Conservation (phyloP, 1,139 yeast species). For the Magnusiomyces suaveolens region DNA sequence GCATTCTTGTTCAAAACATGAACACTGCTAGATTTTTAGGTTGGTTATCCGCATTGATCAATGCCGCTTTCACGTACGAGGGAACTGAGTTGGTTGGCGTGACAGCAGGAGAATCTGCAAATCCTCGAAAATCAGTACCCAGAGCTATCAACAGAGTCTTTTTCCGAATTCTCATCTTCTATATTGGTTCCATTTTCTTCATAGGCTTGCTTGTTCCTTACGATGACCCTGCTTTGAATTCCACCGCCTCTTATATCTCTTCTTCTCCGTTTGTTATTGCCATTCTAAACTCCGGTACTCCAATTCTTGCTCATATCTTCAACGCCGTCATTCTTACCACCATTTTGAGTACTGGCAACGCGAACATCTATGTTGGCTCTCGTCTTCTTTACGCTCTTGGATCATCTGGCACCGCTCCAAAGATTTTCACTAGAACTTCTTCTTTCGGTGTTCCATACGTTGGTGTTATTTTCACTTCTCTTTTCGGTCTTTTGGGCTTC, state of each 20-base stretch:
- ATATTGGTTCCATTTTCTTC: slow-evolving; percentile 39
- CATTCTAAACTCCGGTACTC: slow-evolving; percentile 58
- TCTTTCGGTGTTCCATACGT: slow-evolving; percentile 62
- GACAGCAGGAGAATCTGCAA: slow-evolving; percentile 57
- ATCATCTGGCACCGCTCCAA: slow-evolving; percentile 57
- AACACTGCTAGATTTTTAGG: slow-evolving; percentile 41
- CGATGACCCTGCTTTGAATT: slow-evolving; percentile 37
- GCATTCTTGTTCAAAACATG: slow-evolving; percentile 41
- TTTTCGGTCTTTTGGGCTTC: slow-evolving; percentile 60
- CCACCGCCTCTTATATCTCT: slow-evolving; percentile 42
- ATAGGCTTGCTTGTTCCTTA: slow-evolving; percentile 42
- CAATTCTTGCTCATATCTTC: slow-evolving; percentile 44
- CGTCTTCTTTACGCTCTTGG: slow-evolving; percentile 62
- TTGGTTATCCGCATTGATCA: slow-evolving; percentile 42
- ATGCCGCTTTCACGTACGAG: slow-evolving; percentile 60
- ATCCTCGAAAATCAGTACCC: slow-evolving; percentile 51
- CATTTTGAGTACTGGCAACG: slow-evolving; percentile 69
- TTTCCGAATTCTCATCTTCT: slow-evolving; percentile 42
- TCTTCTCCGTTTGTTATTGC: slow-evolving; percentile 74
- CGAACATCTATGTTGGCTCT: slow-evolving; percentile 72
- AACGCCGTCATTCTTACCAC: slow-evolving; percentile 65
- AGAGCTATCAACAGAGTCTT: slow-evolving; percentile 51
- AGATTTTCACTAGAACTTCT: slow-evolving; percentile 59
- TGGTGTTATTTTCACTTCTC: slow-evolving; percentile 46
- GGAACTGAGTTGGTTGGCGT: slow-evolving; percentile 58